Evolutionary conservation across 2,329 filamentous ascomycete genomes (phyloP), one percentile per base, ranked within the genome.

Genomic region (Alternaria consortialis): DNA sequence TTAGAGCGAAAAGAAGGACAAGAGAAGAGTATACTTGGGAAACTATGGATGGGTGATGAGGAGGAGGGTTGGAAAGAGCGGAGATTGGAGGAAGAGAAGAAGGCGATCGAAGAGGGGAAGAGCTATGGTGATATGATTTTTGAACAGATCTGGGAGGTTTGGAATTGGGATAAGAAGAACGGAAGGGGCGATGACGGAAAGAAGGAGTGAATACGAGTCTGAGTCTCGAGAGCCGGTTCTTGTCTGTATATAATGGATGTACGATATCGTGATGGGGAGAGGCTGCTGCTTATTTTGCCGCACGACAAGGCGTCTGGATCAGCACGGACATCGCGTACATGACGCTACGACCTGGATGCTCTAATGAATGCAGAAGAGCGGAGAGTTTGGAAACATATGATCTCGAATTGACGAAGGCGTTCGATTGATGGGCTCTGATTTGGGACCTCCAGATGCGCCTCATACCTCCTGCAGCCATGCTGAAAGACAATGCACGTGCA

Each of bases 141-240:
- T 63, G 80, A 81, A 46, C 81, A 83, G 73, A 79, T 83, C 55
- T 82, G 79, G 80, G 81, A 83, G 46, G 81, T 83, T 54, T 81
- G 79, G 79, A 82, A 78, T 71, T 80, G 80, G 78, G 79, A 80
- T 43, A 77, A 79, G 72, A 77, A 75, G 64, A 71, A 72, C 61
- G 70, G 66, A 4, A 63, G 63, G 13, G 59, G 62, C 15, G 43
- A 44, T 20, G 62, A 65, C 11, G 40, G 23, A 29, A 73, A 74
- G 58, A 75, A 71, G 34, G 68, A 71, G 39, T 75, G 50, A 55
- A 31, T 27, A 20, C n/a, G 17, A 5, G 3, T 29, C 15, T n/a
- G 12, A 5, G 17, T 27, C 31, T 25, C 3, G 17, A 37, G 25
- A 46, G 39, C 8, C n/a, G 8, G 12, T 25, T 17, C 20, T 13